Conservation (phyloP, 768 basidiomycete genomes). For the Lactifluus volemus region DNA sequence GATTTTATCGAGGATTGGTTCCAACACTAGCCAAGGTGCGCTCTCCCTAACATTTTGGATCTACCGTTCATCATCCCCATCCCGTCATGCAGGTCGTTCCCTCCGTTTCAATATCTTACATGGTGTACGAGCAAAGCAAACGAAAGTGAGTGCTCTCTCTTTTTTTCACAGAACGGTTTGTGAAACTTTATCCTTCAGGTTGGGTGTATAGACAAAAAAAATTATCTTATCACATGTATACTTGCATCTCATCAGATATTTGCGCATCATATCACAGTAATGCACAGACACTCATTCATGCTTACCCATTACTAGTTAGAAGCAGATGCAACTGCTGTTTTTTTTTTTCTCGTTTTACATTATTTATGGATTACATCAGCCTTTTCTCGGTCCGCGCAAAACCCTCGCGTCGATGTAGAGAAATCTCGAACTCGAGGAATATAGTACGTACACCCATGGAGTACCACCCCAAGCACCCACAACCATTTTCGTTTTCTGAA, state of each 20-base stretch:
- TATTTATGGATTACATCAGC: not conserved
- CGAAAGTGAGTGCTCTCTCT: constrained; percentile 43
- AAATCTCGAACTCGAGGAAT: not conserved
- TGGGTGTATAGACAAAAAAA: constrained; percentile 9
- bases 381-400: not conserved
- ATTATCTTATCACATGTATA: constrained; percentile 8
- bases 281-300: constrained; percentile 1
- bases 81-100: constrained; percentile 65
- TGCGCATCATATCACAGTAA: not conserved
- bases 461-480: constrained; percentile 54
- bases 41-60: not conserved
- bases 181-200: not conserved
- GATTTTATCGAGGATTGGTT: constrained; percentile 87
- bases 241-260: not conserved
- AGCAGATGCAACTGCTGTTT: too few relatives aligned
- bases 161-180: not conserved
- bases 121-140: constrained; percentile 86
- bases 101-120: constrained; percentile 93
- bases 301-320: not conserved
- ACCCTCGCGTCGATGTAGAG: too few relatives aligned
- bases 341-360: not conserved
- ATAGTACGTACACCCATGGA: constrained; percentile 38
- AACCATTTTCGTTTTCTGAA: constrained; percentile 67
- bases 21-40: constrained; percentile 86
- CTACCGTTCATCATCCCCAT: not conserved